Percentiles rank a stretch among this genome's conserved stretches.
Evolutionary conservation across 345 rosid genomes (phyloP).

Genomic region (Arabidopsis arenosa): DNA sequence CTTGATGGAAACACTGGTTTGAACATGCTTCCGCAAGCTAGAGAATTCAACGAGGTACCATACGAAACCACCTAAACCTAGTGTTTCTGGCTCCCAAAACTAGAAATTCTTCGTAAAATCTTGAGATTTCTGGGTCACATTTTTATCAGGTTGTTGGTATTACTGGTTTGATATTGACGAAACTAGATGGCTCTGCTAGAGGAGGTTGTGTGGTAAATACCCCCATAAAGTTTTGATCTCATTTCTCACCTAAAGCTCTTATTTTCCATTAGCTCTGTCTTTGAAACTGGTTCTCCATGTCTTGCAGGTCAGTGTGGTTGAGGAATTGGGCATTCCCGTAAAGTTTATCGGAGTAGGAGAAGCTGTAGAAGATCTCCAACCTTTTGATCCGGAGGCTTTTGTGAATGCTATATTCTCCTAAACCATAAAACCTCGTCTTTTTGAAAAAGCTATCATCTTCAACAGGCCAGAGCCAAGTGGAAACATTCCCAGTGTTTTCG

Average conservation of each 20-base stretch:
- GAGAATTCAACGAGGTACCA: slow-evolving; percentile 95
- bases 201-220: slow-evolving; percentile 91
- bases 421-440: slow-evolving; percentile 21
- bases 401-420: slow-evolving; percentile 84
- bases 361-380: slow-evolving; percentile 92
- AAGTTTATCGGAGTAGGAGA: slow-evolving; percentile 97
- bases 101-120: background rate
- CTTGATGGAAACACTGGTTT: slow-evolving; percentile 97
- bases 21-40: slow-evolving; percentile 99
- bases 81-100: slow-evolving; percentile 15
- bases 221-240: background rate
- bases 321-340: slow-evolving; percentile 91
- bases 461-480: slow-evolving; percentile 7
- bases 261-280: background rate
- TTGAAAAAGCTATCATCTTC: slow-evolving; percentile 10
- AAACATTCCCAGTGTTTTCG: background rate
- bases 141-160: slow-evolving; percentile 77
- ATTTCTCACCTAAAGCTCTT: slow-evolving; percentile 13
- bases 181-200: slow-evolving; percentile 95
- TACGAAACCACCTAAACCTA: slow-evolving; percentile 9
- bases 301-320: slow-evolving; percentile 92
- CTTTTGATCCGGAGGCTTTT: slow-evolving; percentile 87
- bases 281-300: slow-evolving; percentile 11
- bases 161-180: slow-evolving; percentile 91
- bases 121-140: slow-evolving; percentile 25